Percentiles rank a stretch among this genome's conserved stretches.
phyloP scores from a whole-genome alignment of 1,284 basidiomycete genomes.

The Exobasidium rhododendri region DNA sequence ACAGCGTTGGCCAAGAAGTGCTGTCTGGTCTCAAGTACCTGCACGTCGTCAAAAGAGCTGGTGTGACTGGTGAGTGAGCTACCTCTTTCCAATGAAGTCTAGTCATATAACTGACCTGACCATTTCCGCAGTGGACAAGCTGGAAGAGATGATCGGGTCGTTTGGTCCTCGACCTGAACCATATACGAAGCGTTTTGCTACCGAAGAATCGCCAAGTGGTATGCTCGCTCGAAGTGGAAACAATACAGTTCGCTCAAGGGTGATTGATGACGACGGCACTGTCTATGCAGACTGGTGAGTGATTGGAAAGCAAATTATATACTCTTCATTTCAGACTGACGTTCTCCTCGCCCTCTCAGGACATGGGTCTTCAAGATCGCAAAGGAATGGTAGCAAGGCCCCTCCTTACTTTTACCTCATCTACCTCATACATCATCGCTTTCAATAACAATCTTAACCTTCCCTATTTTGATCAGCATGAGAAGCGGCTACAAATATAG shows the following conservation, averaged over 20 bases:
- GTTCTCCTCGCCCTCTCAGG: background rate
- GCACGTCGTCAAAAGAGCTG: conserved; percentile 69
- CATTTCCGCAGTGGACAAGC: conserved; percentile 70
- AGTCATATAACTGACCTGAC: background rate
- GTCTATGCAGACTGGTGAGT: conserved; percentile 61
- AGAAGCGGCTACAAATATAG: background rate
- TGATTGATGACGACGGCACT: conserved; percentile 76
- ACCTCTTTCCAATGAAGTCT: background rate
- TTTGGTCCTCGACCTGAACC: conserved; percentile 61
- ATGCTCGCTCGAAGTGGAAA: conserved; percentile 71
- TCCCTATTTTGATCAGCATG: background rate
- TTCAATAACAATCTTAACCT: no score
- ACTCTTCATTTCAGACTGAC: conserved; percentile 55
- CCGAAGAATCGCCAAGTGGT: conserved; percentile 60
- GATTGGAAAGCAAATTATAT: background rate
- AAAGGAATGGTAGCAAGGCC: conserved; percentile 37
- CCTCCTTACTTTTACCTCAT: background rate
- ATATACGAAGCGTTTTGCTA: conserved; percentile 56
- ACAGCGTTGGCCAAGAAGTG: conserved; percentile 68
- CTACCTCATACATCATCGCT: no score
- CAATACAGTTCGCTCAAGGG: conserved; percentile 65
- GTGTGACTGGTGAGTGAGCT: conserved; percentile 57
- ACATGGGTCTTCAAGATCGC: conserved; percentile 50
- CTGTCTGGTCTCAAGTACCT: conserved; percentile 80
- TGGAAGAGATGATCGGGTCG: conserved; percentile 86